A percentile compares a stretch with the other conserved stretches of the same genome.
These are phyloP conservation scores for Starmerella tilneyi DNA, from an alignment of 805 yeast species.

Conservation along the genomic window DNA sequence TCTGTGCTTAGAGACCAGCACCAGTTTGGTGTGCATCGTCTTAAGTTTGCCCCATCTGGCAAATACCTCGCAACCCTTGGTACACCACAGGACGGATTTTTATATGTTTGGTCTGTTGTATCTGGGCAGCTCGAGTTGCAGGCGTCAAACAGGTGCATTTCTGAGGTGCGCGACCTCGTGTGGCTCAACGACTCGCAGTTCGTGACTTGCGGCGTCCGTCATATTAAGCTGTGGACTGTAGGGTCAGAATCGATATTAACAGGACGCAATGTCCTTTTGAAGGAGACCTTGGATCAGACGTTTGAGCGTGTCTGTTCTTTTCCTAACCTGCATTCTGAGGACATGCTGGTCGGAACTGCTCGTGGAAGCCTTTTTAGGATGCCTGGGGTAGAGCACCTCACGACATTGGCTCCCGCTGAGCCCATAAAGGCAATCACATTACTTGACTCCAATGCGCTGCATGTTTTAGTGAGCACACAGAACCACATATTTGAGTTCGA, in stretches of 20 bases:
- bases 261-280: constrained; percentile 53
- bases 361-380: constrained; percentile 16
- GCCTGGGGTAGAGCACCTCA: constrained; percentile 11
- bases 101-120: constrained; percentile 48
- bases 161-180: constrained; percentile 43
- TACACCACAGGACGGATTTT: constrained; percentile 55
- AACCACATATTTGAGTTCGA: background rate
- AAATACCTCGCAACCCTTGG: constrained; percentile 51
- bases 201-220: constrained; percentile 51
- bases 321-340: constrained; percentile 30
- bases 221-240: constrained; percentile 52
- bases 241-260: constrained; percentile 32
- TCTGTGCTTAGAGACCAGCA: constrained; percentile 47
- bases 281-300: constrained; percentile 39
- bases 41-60: constrained; percentile 53
- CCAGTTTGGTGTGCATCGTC: constrained; percentile 48
- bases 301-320: constrained; percentile 36
- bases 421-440: constrained; percentile 5
- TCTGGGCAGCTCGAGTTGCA: constrained; percentile 32
- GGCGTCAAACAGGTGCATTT: constrained; percentile 54
- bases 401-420: background rate
- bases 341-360: constrained; percentile 18
- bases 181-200: constrained; percentile 45
- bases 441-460: background rate
- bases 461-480: background rate